A percentile compares a stretch with the other conserved stretches of the same genome.
phyloP scores from a whole-genome alignment of 495 filamentous ascomycete genomes.

The Hypoxylon intermedium region DNA sequence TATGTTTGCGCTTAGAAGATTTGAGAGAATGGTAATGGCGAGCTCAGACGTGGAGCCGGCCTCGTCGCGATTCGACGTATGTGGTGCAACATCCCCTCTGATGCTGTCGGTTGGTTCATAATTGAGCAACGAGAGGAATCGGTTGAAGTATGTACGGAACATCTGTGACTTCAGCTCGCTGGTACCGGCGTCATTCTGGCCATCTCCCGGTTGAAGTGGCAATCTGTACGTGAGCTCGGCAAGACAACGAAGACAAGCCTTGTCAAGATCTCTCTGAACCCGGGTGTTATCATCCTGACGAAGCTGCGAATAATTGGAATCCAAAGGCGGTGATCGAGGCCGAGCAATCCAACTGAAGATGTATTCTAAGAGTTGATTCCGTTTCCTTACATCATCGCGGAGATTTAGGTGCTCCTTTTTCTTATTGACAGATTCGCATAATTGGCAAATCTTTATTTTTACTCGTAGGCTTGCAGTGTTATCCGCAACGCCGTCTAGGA shows the following conservation, averaged over 20 bases:
- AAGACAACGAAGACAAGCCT: constrained; percentile 65
- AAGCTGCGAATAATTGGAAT: constrained; percentile 28
- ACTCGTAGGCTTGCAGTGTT: constrained; percentile 61
- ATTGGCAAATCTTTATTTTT: constrained; percentile 70
- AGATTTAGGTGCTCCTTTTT: constrained; percentile 72
- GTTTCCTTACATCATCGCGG: constrained; percentile 68
- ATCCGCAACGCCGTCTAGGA: constrained; percentile 61
- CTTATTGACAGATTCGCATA: constrained; percentile 67
- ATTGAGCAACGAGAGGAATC: constrained; percentile 67
- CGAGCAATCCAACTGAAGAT: constrained; percentile 70
- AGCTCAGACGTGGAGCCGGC: constrained; percentile 60
- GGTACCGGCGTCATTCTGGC: constrained; percentile 64
- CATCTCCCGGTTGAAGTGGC: constrained; percentile 68
- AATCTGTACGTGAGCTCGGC: constrained; percentile 68
- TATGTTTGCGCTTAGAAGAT: constrained; percentile 71
- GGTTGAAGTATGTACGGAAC: constrained; percentile 72
- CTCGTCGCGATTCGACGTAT: constrained; percentile 50
- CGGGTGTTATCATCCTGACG: constrained; percentile 60
- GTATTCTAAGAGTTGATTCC: constrained; percentile 69
- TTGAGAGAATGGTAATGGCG: constrained; percentile 68
- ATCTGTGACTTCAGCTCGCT: constrained; percentile 69
- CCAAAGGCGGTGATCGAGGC: constrained; percentile 52
- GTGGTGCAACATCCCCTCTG: constrained; percentile 39
- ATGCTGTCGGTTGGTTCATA: constrained; percentile 57
- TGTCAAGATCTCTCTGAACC: constrained; percentile 67